Evolutionary conservation across 2,329 filamentous ascomycete genomes (phyloP).

Genomic region (Colletotrichum sp.): DNA sequence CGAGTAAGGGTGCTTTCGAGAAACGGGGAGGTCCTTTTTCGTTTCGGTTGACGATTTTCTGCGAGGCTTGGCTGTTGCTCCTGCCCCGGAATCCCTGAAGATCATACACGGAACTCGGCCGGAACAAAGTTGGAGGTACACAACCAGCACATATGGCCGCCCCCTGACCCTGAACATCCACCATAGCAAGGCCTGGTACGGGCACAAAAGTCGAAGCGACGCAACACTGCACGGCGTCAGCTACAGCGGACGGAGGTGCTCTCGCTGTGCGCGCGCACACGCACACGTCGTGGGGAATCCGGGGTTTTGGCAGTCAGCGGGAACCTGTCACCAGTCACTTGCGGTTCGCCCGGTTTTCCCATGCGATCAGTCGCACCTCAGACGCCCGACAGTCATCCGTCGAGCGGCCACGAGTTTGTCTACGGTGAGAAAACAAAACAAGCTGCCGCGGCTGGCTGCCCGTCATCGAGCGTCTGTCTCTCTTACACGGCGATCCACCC

Average conservation of each 20-base stretch:
- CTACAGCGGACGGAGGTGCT: not conserved
- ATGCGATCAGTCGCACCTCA: not conserved
- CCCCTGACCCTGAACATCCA: constrained; percentile 6
- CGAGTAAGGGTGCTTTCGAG: not conserved
- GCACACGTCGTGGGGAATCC: not conserved
- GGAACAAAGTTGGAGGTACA: constrained; percentile 1
- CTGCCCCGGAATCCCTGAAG: constrained; percentile 11
- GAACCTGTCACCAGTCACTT: not conserved
- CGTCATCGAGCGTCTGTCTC: constrained; percentile 5
- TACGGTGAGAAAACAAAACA: not conserved
- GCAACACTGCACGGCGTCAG: not conserved
- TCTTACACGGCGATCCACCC: constrained; percentile 13
- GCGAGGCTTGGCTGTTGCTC: not conserved
- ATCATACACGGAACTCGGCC: constrained; percentile 16
- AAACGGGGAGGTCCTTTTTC: not conserved
- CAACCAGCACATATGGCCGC: not conserved
- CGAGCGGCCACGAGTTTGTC: not conserved
- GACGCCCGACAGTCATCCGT: not conserved
- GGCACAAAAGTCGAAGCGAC: not conserved
- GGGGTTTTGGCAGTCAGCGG: not conserved
- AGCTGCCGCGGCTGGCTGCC: not conserved
- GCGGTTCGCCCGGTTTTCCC: not conserved
- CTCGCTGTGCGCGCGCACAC: not conserved
- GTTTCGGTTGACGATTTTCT: not conserved
- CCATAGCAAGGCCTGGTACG: not conserved